Conservation (phyloP, 495 filamentous ascomycete genomes). For the Aspergillus homomorphus region DNA sequence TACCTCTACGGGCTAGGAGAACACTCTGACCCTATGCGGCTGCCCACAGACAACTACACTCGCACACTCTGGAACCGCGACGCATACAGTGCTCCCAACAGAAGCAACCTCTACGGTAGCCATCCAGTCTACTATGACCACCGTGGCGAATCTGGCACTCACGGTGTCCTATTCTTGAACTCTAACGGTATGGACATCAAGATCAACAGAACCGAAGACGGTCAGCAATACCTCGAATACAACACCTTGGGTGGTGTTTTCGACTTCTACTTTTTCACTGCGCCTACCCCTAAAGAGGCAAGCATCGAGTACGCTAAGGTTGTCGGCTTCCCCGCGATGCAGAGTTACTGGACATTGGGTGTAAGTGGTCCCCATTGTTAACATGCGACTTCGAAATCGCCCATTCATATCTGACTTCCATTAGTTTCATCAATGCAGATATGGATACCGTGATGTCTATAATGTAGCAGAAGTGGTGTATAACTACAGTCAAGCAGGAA, state of each 20-base stretch:
- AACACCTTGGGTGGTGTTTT: constrained; percentile 77
- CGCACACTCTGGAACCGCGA: constrained; percentile 81
- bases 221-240: constrained; percentile 77
- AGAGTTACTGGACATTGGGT: constrained; percentile 83
- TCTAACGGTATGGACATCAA: constrained; percentile 87
- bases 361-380: constrained; percentile 23
- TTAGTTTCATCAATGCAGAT: constrained; percentile 75
- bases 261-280: constrained; percentile 82
- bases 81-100: constrained; percentile 59
- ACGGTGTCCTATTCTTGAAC: constrained; percentile 81
- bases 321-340: constrained; percentile 68
- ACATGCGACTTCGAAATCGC: background rate
- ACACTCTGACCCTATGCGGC: constrained; percentile 68
- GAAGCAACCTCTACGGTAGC: constrained; percentile 77
- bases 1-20: constrained; percentile 81
- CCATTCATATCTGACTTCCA: constrained; percentile 1
- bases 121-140: constrained; percentile 87
- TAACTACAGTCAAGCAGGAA: constrained; percentile 72
- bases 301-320: constrained; percentile 71
- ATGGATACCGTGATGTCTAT: constrained; percentile 74
- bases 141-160: constrained; percentile 60
- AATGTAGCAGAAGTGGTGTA: constrained; percentile 76
- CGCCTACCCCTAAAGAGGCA: constrained; percentile 68
- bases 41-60: constrained; percentile 71
- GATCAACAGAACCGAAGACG: constrained; percentile 60